Evolutionary conservation across 2,329 filamentous ascomycete species (phyloP).

Genomic region (Aspergillus unguis): DNA sequence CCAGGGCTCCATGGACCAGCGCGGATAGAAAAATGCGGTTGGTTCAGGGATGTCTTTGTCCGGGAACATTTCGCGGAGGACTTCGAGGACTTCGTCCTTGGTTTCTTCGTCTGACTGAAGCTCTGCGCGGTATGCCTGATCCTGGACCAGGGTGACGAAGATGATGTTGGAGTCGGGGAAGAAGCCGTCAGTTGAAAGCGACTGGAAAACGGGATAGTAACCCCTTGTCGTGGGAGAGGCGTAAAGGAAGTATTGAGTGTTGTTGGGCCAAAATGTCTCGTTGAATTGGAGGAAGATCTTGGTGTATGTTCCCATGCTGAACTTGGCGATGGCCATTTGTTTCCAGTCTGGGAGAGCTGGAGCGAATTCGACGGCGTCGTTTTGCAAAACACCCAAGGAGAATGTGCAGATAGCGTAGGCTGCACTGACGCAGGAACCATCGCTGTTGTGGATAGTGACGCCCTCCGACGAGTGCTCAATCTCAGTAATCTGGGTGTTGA

Average conservation of each 20-base stretch:
- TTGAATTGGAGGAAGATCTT: conserved; percentile 70
- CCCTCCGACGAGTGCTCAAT: conserved; percentile 53
- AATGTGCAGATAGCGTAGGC: conserved; percentile 66
- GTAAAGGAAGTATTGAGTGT: conserved; percentile 55
- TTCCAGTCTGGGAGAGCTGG: conserved; percentile 64
- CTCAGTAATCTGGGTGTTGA: conserved; percentile 57
- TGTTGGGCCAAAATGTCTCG: conserved; percentile 61
- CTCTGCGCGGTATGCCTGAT: conserved; percentile 58
- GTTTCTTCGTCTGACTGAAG: conserved; percentile 58
- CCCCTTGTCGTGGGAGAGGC: conserved; percentile 48
- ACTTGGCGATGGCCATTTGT: conserved; percentile 59
- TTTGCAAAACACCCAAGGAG: conserved; percentile 65
- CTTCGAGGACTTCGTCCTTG: conserved; percentile 54
- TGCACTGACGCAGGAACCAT: conserved; percentile 57
- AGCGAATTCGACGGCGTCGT: conserved; percentile 56
- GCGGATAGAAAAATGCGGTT: conserved; percentile 58
- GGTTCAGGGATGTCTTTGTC: conserved; percentile 57
- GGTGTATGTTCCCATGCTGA: conserved; percentile 68
- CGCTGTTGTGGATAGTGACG: conserved; percentile 53
- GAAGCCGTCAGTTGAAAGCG: conserved; percentile 57
- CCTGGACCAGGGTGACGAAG: conserved; percentile 61
- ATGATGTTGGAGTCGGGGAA: conserved; percentile 61
- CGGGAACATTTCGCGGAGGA: conserved; percentile 62
- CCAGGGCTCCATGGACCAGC: conserved; percentile 54
- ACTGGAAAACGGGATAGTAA: conserved; percentile 63